Evolutionary conservation across 2,329 filamentous ascomycete species (phyloP).

Genomic region (Sordariomycetes sp.): DNA sequence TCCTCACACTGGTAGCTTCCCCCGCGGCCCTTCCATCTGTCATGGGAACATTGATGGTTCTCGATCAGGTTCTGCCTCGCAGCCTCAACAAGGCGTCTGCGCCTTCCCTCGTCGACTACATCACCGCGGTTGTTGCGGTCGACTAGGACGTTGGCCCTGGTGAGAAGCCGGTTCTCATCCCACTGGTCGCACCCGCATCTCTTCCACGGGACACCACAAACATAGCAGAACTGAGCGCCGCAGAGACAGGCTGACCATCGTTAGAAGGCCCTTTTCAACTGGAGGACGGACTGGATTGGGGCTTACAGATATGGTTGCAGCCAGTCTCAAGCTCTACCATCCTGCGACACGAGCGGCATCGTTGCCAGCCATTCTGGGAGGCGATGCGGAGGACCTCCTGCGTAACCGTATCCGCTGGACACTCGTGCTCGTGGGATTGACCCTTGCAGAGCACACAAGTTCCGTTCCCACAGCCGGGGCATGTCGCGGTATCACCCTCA

Average conservation of each 20-base stretch:
- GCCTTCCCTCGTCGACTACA: constrained; percentile 10
- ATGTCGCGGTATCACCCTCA: constrained; percentile 23
- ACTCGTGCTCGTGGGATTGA: constrained; percentile 31
- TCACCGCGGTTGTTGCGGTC: constrained; percentile 10
- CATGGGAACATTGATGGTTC: constrained; percentile 28
- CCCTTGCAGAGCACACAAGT: constrained; percentile 45
- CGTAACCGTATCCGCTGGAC: constrained; percentile 28
- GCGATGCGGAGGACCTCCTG: constrained; percentile 30
- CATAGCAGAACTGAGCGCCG: constrained; percentile 34
- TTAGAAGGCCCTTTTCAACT: constrained; percentile 21
- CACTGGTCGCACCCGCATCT: constrained; percentile 24
- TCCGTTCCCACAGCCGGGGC: constrained; percentile 23
- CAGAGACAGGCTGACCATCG: constrained; percentile 33
- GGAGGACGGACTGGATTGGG: constrained; percentile 16
- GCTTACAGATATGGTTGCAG: constrained; percentile 49
- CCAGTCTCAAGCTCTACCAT: constrained; percentile 38
- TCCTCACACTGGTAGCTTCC: constrained; percentile 27
- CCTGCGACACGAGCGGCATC: constrained; percentile 31
- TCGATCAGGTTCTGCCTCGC: constrained; percentile 6
- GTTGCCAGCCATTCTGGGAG: constrained; percentile 34
- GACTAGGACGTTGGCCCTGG: constrained; percentile 20
- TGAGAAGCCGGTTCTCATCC: constrained; percentile 20
- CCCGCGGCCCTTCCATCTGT: constrained; percentile 19
- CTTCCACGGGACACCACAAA: constrained; percentile 31
- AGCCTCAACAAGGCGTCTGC: neutral